Evolutionary conservation across 1,284 basidiomycete species (phyloP).

Genomic region (Bjerkandera adusta): DNA sequence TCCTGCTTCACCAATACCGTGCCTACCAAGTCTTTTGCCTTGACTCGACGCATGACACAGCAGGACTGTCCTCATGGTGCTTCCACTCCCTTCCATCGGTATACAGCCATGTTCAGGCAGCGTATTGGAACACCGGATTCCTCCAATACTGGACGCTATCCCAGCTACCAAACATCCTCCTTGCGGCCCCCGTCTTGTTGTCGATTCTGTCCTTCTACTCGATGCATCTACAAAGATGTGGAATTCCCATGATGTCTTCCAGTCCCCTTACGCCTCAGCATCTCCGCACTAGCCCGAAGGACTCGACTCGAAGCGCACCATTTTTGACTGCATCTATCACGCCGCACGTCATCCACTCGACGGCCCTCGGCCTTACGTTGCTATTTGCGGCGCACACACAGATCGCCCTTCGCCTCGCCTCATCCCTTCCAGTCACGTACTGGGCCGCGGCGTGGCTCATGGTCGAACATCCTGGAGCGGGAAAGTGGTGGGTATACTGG

Average conservation of each 20-base stretch:
- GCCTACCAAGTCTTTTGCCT: conserved; percentile 70
- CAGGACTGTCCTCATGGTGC: conserved; percentile 60
- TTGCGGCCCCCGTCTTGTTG: conserved; percentile 73
- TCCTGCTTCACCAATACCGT: conserved; percentile 65
- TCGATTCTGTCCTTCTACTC: conserved; percentile 40
- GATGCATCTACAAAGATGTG: conserved; percentile 17
- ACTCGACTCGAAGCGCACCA: no score
- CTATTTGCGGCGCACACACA: conserved; percentile 87
- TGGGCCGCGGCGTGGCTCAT: conserved; percentile 79
- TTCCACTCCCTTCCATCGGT: conserved; percentile 55
- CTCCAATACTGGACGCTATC: conserved; percentile 82
- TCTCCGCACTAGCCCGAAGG: no score
- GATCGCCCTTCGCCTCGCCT: conserved; percentile 81
- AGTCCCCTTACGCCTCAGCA: conserved; percentile 1
- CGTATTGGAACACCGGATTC: conserved; percentile 90
- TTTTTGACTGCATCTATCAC: conserved; percentile 39
- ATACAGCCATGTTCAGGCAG: conserved; percentile 81
- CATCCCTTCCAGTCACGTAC: conserved; percentile 79
- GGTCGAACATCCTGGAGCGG: conserved; percentile 42
- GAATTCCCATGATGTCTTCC: conserved; percentile 20
- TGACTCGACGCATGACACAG: background rate
- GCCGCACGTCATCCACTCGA: conserved; percentile 73
- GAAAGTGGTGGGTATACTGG: conserved; percentile 67
- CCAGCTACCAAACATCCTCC: conserved; percentile 87
- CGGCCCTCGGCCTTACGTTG: conserved; percentile 59